Base-by-base conservation (phyloP, 495 filamentous ascomycete species). In the Penicillium turbatum region DNA sequence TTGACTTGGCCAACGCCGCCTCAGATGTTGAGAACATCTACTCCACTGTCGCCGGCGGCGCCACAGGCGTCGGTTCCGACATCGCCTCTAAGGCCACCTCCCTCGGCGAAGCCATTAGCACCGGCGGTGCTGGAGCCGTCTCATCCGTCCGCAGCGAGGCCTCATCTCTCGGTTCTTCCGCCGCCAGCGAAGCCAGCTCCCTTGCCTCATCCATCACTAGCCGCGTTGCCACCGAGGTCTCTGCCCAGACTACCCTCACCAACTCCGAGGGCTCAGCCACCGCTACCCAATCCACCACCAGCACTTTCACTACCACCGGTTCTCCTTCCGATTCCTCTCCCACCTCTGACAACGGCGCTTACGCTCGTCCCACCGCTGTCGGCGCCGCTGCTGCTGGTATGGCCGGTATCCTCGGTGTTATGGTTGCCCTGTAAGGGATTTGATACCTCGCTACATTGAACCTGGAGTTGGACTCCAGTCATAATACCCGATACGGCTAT, bases 371-470 rank as follows among this genome's bases (percentile, higher is more conserved):
- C 15, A 51, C 60, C 21, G 60, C 52, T 12, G 30, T 72, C 39
- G 61, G 63, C 19, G 57, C 53, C 24, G 64, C 64, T 17, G 50
- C 55, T 35, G 61, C 53, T 15, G 60, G 57, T 50, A 38, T 69
- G 21, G 63, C 63, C 4, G 72, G 72, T 57, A 30, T 74, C 7
- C 56, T 74, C 32, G 70, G 70, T 53, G 54, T 72, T 36, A 71
- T 74, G 67, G 67, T 57, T 56, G 68, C 64, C 17, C 61, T 74
- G 55, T 74, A 72, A 65, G 59, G 15, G 19, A 24, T 11, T 41
- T 37, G 30, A 30, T 40, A 30, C 16, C 6, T 54, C 3, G 24
- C 17, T 32, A 26, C 15, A n/a, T 38, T 40, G 24, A n/a, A 51
- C 42, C 21, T 38, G 29, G n/a, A 45, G 4, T 55, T 16, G 36